phyloP scores from a whole-genome alignment of 2,329 filamentous ascomycete species.

The Cadophora sp. region DNA sequence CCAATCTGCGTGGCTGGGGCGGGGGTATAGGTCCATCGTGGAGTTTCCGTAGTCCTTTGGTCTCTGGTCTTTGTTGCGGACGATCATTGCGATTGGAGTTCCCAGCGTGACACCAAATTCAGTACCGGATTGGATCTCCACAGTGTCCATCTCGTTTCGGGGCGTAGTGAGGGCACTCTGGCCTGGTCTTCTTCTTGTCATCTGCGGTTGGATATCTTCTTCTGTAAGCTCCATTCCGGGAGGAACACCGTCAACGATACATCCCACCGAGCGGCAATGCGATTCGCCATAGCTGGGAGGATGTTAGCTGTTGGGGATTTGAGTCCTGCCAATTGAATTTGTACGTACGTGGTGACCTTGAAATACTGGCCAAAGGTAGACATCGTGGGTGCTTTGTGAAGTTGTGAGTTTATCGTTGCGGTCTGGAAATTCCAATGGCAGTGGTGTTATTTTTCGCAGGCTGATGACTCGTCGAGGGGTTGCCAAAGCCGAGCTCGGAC shows the following conservation, averaged over 20 bases:
- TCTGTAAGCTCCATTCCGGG: conserved; percentile 87
- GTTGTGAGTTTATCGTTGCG: conserved; percentile 17
- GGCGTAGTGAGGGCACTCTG: conserved; percentile 92
- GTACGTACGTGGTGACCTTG: conserved; percentile 72
- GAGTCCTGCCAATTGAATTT: conserved; percentile 21
- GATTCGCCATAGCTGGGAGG: conserved; percentile 72
- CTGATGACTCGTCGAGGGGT: conserved; percentile 36
- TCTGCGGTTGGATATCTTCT: conserved; percentile 89
- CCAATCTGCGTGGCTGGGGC: conserved; percentile 94
- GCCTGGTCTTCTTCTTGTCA: conserved; percentile 87
- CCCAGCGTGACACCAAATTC: conserved; percentile 90
- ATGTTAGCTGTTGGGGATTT: conserved; percentile 24
- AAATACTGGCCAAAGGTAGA: conserved; percentile 88
- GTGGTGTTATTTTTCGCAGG: conserved; percentile 32
- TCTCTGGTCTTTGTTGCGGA: conserved; percentile 91
- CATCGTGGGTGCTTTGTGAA: conserved; percentile 57
- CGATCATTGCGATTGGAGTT: conserved; percentile 86
- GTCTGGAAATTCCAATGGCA: conserved; percentile 10
- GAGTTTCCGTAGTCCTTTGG: conserved; percentile 89
- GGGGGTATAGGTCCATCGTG: conserved; percentile 91
- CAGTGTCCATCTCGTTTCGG: conserved; percentile 88
- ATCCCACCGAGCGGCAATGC: conserved; percentile 91
- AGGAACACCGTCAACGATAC: conserved; percentile 92
- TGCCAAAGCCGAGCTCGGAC: conserved; percentile 31
- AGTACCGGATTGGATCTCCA: conserved; percentile 91